These are phyloP conservation scores for Aspergillus sojae DNA, from an alignment of 2,329 filamentous ascomycete species.

Conservation along the genomic window DNA sequence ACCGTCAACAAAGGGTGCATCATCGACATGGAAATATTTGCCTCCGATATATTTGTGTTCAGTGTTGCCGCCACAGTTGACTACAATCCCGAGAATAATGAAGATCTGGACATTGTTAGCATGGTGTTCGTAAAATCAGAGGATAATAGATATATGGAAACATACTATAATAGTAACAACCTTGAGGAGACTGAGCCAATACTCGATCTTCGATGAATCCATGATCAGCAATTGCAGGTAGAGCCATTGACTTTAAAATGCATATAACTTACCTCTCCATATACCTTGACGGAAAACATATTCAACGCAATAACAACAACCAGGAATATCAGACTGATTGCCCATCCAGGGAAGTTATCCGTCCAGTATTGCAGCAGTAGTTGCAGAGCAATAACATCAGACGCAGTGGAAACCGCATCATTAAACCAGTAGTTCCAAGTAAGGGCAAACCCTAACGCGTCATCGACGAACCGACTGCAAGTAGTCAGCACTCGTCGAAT, in stretches of 20 bases:
- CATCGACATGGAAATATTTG: slow-evolving; percentile 60
- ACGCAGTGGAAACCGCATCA: slow-evolving; percentile 62
- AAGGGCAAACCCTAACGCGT: slow-evolving; percentile 47
- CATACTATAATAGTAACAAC: slow-evolving; percentile 45
- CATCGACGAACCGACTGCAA: slow-evolving; percentile 46
- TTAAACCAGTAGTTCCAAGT: slow-evolving; percentile 64
- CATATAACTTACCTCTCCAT: slow-evolving; percentile 51
- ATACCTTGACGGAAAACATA: slow-evolving; percentile 56
- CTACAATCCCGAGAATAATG: slow-evolving; percentile 64
- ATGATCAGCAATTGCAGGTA: slow-evolving; percentile 1
- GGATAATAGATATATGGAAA: slow-evolving; percentile 3
- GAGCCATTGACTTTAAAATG: not conserved
- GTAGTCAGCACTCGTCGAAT: not conserved
- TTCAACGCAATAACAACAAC: slow-evolving; percentile 57
- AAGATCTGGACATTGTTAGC: slow-evolving; percentile 50
- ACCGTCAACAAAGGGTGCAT: slow-evolving; percentile 66
- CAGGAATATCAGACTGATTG: slow-evolving; percentile 64
- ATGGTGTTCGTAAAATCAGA: slow-evolving; percentile 38
- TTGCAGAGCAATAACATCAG: slow-evolving; percentile 63
- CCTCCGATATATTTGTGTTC: slow-evolving; percentile 60
- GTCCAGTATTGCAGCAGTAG: slow-evolving; percentile 65
- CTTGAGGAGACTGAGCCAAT: slow-evolving; percentile 46
- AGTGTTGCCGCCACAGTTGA: slow-evolving; percentile 61
- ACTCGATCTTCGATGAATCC: slow-evolving; percentile 36
- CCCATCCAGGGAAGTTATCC: slow-evolving; percentile 65